These are phyloP conservation scores for Nepenthes alata DNA, from an alignment of 179 eudicot species.

Conservation along the genomic window DNA sequence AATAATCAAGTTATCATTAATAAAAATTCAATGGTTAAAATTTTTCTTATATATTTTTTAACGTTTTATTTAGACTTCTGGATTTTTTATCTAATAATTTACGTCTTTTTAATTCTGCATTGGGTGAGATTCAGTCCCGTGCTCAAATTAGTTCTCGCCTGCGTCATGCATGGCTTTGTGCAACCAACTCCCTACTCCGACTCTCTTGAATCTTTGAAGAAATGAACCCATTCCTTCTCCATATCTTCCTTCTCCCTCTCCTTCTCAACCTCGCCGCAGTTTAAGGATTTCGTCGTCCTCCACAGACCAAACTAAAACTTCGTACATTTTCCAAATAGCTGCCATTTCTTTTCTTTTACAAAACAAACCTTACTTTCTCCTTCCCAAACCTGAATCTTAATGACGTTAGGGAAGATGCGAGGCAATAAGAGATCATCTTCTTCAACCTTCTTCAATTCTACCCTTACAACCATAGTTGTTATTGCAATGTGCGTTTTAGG, in stretches of 20 bases:
- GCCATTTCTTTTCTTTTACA: background rate
- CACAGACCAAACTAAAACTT: background rate
- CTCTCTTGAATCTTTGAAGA: conserved; percentile 46
- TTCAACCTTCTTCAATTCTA: conserved; percentile 34
- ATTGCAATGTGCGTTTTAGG: conserved; percentile 40
- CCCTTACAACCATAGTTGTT: conserved; percentile 32
- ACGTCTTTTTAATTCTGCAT: too few relatives aligned
- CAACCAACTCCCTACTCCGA: conserved; percentile 45
- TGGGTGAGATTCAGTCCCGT: too few relatives aligned
- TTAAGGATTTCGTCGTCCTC: too few relatives aligned
- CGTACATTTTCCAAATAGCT: background rate
- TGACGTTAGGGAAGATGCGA: conserved; percentile 31
- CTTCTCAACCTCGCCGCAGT: background rate
- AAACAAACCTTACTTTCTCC: background rate
- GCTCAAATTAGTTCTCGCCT: too few relatives aligned
- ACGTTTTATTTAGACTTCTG: too few relatives aligned
- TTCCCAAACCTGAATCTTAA: conserved; percentile 1
- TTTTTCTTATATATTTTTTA: too few relatives aligned
- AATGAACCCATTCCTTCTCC: conserved; percentile 1
- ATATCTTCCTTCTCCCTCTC: background rate
- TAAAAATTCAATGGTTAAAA: too few relatives aligned
- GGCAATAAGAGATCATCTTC: conserved; percentile 28
- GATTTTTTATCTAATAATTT: too few relatives aligned
- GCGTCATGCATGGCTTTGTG: too few relatives aligned
- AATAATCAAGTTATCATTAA: too few relatives aligned